phyloP scores from a whole-genome alignment of 176 grass and related monocot species.

The Musa beccarii region DNA sequence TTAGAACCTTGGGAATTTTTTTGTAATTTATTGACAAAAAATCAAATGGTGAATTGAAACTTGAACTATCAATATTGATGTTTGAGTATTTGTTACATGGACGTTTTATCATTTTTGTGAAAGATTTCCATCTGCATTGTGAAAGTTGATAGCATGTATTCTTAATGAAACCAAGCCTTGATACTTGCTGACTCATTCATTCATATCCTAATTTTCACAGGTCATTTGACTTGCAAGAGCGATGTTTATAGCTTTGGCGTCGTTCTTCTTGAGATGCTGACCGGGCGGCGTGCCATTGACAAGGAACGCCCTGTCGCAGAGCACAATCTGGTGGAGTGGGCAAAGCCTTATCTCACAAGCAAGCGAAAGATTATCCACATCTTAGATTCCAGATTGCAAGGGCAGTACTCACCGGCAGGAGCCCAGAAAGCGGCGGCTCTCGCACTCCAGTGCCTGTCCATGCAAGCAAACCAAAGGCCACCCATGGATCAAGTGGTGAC shows the following conservation, averaged over 20 bases:
- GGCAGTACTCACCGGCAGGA: constrained; percentile 38
- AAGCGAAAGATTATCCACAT: constrained; percentile 36
- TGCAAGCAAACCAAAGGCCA: constrained; percentile 39
- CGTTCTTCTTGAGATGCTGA: constrained; percentile 48
- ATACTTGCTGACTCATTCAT: neutral
- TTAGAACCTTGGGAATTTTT: too few species aligned
- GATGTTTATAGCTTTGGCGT: constrained; percentile 69
- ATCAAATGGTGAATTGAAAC: too few species aligned
- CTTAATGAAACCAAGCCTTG: neutral
- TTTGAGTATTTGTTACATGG: too few species aligned
- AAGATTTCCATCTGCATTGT: too few species aligned
- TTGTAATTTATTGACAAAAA: too few species aligned
- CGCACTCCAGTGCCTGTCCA: constrained; percentile 44
- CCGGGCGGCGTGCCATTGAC: constrained; percentile 41
- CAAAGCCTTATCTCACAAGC: constrained; percentile 37
- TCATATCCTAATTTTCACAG: constrained; percentile 8
- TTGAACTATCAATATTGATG: too few species aligned
- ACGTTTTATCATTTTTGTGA: too few species aligned
- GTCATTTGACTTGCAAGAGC: constrained; percentile 57
- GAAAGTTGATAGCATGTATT: neutral
- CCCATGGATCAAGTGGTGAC: constrained; percentile 46
- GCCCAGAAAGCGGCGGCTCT: constrained; percentile 39
- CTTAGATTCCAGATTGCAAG: constrained; percentile 41
- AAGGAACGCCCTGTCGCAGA: constrained; percentile 47
- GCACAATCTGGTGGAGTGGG: constrained; percentile 77